Percentiles rank a stretch among this genome's conserved stretches.
phyloP scores from a whole-genome alignment of 2,329 filamentous ascomycete species.

The Colletotrichum nymphaeae region DNA sequence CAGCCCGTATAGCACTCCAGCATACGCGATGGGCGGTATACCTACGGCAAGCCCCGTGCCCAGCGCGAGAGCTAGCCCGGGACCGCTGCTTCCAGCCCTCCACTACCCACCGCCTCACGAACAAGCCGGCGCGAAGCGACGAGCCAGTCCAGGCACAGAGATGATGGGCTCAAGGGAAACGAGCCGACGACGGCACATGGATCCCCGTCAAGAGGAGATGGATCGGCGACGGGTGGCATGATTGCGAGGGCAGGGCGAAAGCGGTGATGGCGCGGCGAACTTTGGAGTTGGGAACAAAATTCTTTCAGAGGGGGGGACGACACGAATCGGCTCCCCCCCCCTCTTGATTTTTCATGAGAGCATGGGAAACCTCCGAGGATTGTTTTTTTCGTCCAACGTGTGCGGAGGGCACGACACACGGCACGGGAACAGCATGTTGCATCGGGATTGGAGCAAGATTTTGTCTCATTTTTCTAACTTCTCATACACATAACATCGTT shows the following conservation, averaged over 20 bases:
- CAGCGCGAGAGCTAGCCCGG: constrained; percentile 55
- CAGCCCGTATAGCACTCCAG: constrained; percentile 69
- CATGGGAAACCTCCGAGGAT: constrained; percentile 24
- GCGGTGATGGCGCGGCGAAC: constrained; percentile 28
- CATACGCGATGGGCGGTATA: constrained; percentile 57
- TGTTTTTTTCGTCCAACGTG: constrained; percentile 4
- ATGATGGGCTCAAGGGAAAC: constrained; percentile 54
- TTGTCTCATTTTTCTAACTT: constrained; percentile 20
- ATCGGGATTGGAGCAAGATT: constrained; percentile 32
- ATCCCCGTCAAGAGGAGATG: constrained; percentile 36
- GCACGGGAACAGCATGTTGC: constrained; percentile 31
- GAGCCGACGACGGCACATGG: constrained; percentile 51
- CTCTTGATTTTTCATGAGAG: constrained; percentile 25
- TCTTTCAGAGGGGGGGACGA: constrained; percentile 13
- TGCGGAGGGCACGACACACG: constrained; percentile 14
- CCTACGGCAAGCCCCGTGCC: constrained; percentile 51
- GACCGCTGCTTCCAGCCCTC: constrained; percentile 49
- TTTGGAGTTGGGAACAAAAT: constrained; percentile 31
- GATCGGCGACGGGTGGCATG: constrained; percentile 34
- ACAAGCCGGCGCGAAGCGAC: constrained; percentile 60
- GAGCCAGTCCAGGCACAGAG: constrained; percentile 58
- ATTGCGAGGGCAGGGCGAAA: constrained; percentile 9
- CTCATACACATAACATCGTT: constrained; percentile 24
- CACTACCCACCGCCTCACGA: constrained; percentile 52
- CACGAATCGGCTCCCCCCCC: not conserved